These are phyloP conservation scores for Hygrophila difformis DNA, from an alignment of 257 asterid genomes.

Conservation along the genomic window DNA sequence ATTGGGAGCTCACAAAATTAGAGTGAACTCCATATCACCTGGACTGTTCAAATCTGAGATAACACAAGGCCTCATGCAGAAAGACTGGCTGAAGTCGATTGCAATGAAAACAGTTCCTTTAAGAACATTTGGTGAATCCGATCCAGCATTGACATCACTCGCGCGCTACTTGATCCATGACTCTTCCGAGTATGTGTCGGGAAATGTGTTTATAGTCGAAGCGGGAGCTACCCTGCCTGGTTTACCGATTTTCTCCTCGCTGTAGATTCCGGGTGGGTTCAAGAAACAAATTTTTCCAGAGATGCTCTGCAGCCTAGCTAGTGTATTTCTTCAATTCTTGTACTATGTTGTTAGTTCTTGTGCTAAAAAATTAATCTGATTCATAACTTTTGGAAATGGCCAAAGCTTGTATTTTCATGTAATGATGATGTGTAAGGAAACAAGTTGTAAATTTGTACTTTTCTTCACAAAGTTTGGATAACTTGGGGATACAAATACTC, in stretches of 20 bases:
- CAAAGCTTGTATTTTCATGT: no score
- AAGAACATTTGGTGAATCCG: conserved; percentile 35
- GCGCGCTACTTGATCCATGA: conserved; percentile 46
- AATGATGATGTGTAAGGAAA: no score
- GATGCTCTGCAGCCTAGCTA: no score
- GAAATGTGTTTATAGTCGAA: conserved; percentile 39
- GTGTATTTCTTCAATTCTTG: no score
- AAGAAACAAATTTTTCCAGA: no score
- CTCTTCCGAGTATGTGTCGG: conserved; percentile 41
- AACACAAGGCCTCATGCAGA: conserved; percentile 43
- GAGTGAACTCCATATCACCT: conserved; percentile 68
- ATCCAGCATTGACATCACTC: conserved; percentile 64
- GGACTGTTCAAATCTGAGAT: conserved; percentile 72
- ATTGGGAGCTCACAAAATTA: conserved; percentile 46
- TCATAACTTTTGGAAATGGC: no score
- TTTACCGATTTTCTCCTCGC: conserved; percentile 49
- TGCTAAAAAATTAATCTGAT: no score
- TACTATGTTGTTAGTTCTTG: no score
- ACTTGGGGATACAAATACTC: no score
- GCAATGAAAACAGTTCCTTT: conserved; percentile 43
- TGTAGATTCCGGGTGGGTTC: conserved; percentile 27
- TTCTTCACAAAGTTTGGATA: no score
- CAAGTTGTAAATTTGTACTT: no score
- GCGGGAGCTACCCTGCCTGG: conserved; percentile 49
- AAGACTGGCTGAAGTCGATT: conserved; percentile 48